A percentile compares a stretch with the other conserved stretches of the same genome.
Conservation (phyloP, 2,329 filamentous ascomycete genomes). For the Ophiocordyceps camponoti-floridani region DNA sequence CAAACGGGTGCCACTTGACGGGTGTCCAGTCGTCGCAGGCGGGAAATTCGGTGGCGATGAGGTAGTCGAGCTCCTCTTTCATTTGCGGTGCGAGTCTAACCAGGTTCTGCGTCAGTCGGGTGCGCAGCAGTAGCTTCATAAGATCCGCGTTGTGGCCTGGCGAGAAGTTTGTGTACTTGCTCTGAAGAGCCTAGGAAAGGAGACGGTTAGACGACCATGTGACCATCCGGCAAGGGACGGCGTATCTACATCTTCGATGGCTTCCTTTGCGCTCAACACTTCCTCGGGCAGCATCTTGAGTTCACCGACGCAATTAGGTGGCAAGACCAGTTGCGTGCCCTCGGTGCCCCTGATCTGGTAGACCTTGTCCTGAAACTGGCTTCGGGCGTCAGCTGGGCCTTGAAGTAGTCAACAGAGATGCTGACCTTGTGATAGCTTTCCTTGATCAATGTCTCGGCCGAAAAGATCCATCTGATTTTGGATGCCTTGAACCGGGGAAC, state of each 20-base stretch:
- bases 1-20: constrained; percentile 32
- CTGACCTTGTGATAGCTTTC: constrained; percentile 30
- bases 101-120: constrained; percentile 28
- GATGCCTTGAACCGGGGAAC: constrained; percentile 29
- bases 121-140: constrained; percentile 24
- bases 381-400: constrained; percentile 4
- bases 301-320: constrained; percentile 24
- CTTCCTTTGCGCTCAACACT: constrained; percentile 27
- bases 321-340: constrained; percentile 28
- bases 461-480: constrained; percentile 31
- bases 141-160: constrained; percentile 27
- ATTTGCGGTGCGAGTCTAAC: constrained; percentile 25
- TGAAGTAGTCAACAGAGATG: neutral
- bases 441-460: constrained; percentile 25
- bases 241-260: constrained; percentile 24
- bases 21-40: constrained; percentile 35
- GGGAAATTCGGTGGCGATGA: constrained; percentile 28
- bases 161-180: constrained; percentile 31
- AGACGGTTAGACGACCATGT: neutral
- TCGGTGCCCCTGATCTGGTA: constrained; percentile 34
- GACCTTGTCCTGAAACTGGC: constrained; percentile 26
- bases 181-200: constrained; percentile 24
- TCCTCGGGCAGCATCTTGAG: constrained; percentile 29
- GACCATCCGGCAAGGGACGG: no score
- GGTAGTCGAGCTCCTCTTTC: constrained; percentile 26